Evolutionary conservation across 768 basidiomycete species (phyloP), one percentile per base, ranked within the genome.

Genomic region (Leccinum uliginosum): DNA sequence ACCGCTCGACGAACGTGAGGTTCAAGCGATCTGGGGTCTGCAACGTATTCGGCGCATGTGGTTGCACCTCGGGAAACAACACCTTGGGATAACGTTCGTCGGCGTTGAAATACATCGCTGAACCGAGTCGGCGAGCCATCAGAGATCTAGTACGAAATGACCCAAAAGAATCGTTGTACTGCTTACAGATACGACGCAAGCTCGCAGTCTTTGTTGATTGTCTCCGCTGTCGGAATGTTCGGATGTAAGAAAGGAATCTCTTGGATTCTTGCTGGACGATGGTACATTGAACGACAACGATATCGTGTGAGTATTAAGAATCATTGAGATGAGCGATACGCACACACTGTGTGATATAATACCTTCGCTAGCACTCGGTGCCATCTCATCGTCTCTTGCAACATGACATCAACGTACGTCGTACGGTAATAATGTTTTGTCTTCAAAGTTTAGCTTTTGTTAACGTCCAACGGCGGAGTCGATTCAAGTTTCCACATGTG

Each of bases 21-120:
- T 83, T 77, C 24, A 76, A 75, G 19, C 80, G 76, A 8, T 81
- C 75, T 1, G 91, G 93, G 0, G 89, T 91, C 59, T 92, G 90
- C 4, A 90, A 79, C 8, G 93, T 94, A 65, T 93, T 85, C 0
- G 91, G 89, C 1, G 90, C 91, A 63, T 94, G 91, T 0, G 89
- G 88, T 8, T 76, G 78, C 48, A 91, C 80, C 67, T 89, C 89
- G 0, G 95, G 93, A 68, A 97, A 96, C 3, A 79, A 80, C 4
- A 86, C 82, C 38, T 77, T 82, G 52, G 74, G 76, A 60, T 72
- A 80, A 35, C 79, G 76, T 5, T 56, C 61, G 52, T 77, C 72
- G 17, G 80, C 78, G 24, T 80, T 74, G 54, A 89, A 80, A 60
- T 82, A 85, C 6, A 76, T 73, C 49, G 83, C 80, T 84, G 55